A percentile compares a stretch with the other conserved stretches of the same genome.
These are phyloP conservation scores for Pulveroboletus ravenelii DNA, from an alignment of 768 basidiomycete species.

Conservation along the genomic window DNA sequence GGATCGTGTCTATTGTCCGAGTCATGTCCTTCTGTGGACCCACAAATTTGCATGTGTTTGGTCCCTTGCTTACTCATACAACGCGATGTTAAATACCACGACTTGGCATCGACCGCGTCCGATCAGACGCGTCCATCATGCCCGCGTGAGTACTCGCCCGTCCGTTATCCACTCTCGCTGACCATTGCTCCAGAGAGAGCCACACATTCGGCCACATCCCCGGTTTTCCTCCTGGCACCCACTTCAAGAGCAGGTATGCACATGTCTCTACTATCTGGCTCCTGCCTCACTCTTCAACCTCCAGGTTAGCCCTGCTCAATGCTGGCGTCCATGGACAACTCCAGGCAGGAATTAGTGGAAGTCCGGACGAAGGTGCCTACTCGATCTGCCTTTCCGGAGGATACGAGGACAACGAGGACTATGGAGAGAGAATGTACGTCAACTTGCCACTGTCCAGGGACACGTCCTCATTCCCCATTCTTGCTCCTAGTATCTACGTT, in stretches of 20 bases:
- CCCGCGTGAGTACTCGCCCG: conserved; percentile 9
- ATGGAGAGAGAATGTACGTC: conserved; percentile 35
- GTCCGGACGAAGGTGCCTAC: conserved; percentile 30
- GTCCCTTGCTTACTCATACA: conserved; percentile 1
- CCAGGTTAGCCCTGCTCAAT: conserved; percentile 19
- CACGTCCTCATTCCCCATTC: neutral
- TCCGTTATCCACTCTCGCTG: neutral
- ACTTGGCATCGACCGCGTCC: neutral
- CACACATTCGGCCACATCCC: conserved; percentile 30
- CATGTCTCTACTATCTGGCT: neutral
- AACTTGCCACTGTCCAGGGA: neutral
- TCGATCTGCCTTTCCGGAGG: conserved; percentile 41
- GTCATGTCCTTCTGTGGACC: conserved; percentile 9
- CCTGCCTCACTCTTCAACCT: neutral
- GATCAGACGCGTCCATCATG: conserved; percentile 16
- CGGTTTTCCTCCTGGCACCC: conserved; percentile 16
- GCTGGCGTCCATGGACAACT: conserved; percentile 31
- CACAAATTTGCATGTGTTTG: conserved; percentile 11
- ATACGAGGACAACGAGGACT: conserved; percentile 40
- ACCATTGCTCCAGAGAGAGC: conserved; percentile 5
- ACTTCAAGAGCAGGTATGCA: conserved; percentile 20
- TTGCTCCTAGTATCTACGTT: conserved; percentile 28
- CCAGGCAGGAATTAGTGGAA: conserved; percentile 40
- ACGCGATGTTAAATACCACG: conserved; percentile 5
- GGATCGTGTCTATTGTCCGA: conserved; percentile 7